Evolutionary conservation across 257 asterid species (phyloP).

Genomic region (Solanum neorickii): DNA sequence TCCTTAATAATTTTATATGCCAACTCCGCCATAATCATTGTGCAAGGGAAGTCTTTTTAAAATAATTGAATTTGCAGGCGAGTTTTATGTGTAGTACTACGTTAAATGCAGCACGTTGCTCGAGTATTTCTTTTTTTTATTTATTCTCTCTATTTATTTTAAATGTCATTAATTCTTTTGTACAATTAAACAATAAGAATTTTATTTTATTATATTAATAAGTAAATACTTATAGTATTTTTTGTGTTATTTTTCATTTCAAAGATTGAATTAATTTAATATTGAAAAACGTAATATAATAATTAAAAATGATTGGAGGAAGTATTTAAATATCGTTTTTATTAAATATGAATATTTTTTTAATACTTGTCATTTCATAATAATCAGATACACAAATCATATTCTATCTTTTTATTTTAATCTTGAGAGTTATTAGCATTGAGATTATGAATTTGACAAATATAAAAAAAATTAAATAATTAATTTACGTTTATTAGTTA

Average conservation of each 20-base stretch:
- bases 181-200: too few species aligned
- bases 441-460: neutral
- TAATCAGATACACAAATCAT: neutral
- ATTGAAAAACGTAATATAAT: too few species aligned
- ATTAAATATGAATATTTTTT: too few species aligned
- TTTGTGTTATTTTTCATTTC: too few species aligned
- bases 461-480: too few species aligned
- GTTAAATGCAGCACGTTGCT: neutral
- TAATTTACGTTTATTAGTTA: too few species aligned
- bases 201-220: too few species aligned
- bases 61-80: neutral
- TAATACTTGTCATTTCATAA: too few species aligned
- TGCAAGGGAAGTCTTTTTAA: neutral
- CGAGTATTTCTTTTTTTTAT: neutral
- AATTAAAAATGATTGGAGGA: neutral
- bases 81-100: neutral
- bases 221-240: too few species aligned
- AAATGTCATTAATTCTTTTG: neutral
- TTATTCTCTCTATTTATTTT: neutral
- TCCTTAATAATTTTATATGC: neutral
- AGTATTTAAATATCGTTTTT: neutral
- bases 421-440: neutral
- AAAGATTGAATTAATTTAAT: too few species aligned
- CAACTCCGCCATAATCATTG: neutral
- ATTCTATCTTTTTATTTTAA: neutral